Base-by-base conservation (phyloP, 805 yeast genomes). In the Ogataea paraovalis region DNA sequence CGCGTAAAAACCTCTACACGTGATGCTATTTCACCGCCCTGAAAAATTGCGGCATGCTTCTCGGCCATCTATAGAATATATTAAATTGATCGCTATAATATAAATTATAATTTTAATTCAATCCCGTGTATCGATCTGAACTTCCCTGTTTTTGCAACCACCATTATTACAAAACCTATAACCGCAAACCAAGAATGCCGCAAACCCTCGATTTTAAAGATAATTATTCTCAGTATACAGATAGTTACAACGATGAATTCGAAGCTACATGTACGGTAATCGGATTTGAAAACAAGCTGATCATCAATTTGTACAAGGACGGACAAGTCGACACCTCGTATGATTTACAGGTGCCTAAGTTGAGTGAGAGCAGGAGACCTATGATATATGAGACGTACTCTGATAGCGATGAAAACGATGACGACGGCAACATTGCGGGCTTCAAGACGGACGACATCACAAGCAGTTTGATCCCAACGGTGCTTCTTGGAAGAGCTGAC, bases 251-350 rank as follows among this genome's bases (percentile, higher is more conserved):
- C 20, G 44, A 42, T 14, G 49, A 48, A 23, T 46, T 39, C 10
- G 56, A 56, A 33, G 20, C 53, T 2, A 56, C 57, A 0, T 62
- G 68, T 38, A 48, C 56, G 2, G 51, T 65, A 1, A 37, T 61
- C 2, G 67, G 66, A 27, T 66, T 73, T 25, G 59, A 58, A 2
- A 75, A 78, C 51, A 72, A 71, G 50, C 53, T 70, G 20, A 60
- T 78, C 12, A 45, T 78, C 30, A 67, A 70, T 32, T 52, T 78
- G 8, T 56, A 68, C 32, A 60, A 67, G 42, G 62, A 76, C 55
- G 81, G 80, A 2, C 69, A 73, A 23, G 68, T 69, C 48, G 82
- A 78, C 57, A 68, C 74, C 3, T 69, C 79, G 0, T 75, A 73
- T 50, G 79, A 75, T 47, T 54, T 76, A 9, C 75, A 70, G 40